Evolutionary conservation across 2,329 filamentous ascomycete species (phyloP), one percentile per base, ranked within the genome.

Genomic region (Achaetomium macrosporum): DNA sequence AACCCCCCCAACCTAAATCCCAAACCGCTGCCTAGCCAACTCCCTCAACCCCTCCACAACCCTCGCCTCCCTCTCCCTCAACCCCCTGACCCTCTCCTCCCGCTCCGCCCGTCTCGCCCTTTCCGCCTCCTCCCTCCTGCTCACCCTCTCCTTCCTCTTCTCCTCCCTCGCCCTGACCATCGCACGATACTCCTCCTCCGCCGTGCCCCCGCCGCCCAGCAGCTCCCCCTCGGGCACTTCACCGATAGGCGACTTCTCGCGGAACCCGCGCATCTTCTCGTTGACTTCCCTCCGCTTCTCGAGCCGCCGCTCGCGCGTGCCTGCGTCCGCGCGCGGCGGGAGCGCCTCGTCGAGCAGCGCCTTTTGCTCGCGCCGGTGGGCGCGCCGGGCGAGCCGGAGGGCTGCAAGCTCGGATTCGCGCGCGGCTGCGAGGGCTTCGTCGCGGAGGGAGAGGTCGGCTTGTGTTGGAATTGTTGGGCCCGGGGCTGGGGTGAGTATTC

Each of bases 61-160:
- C 64, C 82, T 83, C 58, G 90, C 85, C 70, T 97, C 92, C 68
- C 90, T 88, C 63, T 81, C 80, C 63, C 81, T 77, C 68, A 88
- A 85, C 59, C 79, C 82, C 61, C 77, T 75, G 47, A 91, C 65
- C 61, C 83, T 79, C 72, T 90, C 87, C 66, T 95, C 89, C 61
- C 90, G 77, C 75, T 96, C 91, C 43, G 83, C 90, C 55, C 78
- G 77, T 64, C 82, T 81, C 11, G 89, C 89, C 64, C 90, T 73
- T 56, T 87, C 71, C 53, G 90, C 77, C 71, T 95, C 91, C 69
- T 96, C 91, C 63, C 88, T 79, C 54, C 89, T 72, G 15, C 93
- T 72, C 75, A 96, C 90, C 48, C 91, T 71, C 69, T 96, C 90
- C 61, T 84, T 89, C 77, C 92, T 95, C 71, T 85, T 85, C 61